Conservation (phyloP, 2,329 filamentous ascomycete species). For the Aspergillus oerlinghausenensis region DNA sequence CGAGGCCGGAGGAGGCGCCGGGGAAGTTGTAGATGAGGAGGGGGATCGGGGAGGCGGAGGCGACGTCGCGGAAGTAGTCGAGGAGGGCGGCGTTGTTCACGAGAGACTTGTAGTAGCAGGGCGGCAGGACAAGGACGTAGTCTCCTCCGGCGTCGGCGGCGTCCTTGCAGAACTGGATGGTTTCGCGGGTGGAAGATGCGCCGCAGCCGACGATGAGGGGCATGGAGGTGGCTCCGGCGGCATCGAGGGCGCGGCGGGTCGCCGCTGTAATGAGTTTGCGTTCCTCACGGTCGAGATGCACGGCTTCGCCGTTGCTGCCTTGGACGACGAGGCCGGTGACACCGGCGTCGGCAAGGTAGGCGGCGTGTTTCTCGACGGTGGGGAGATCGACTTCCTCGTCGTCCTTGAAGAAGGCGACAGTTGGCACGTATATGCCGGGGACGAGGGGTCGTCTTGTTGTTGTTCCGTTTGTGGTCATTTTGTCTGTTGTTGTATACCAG, state of each 20-base stretch:
- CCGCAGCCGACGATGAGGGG: conserved; percentile 74
- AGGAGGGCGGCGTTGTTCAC: conserved; percentile 58
- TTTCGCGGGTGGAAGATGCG: conserved; percentile 68
- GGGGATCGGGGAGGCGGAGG: conserved; percentile 56
- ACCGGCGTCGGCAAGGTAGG: conserved; percentile 67
- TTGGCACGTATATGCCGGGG: conserved; percentile 65
- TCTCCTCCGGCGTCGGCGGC: conserved; percentile 67
- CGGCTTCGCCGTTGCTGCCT: conserved; percentile 78
- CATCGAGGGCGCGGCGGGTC: conserved; percentile 65
- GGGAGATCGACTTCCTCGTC: conserved; percentile 62
- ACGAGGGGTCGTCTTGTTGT: conserved; percentile 25
- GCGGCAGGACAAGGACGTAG: conserved; percentile 70
- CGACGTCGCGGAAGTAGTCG: conserved; percentile 63
- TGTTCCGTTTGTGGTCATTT: conserved; percentile 22
- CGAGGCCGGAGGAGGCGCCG: conserved; percentile 61
- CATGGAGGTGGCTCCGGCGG: conserved; percentile 59
- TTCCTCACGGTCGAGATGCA: conserved; percentile 69
- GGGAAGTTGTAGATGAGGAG: conserved; percentile 72
- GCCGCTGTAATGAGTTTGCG: conserved; percentile 63
- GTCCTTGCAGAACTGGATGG: conserved; percentile 64
- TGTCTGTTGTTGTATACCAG: not conserved
- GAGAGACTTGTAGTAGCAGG: conserved; percentile 68
- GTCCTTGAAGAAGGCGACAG: conserved; percentile 67
- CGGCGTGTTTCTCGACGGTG: conserved; percentile 56
- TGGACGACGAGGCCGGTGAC: conserved; percentile 71